phyloP scores from a whole-genome alignment of 257 asterid species.

The Solanum virginianum region DNA sequence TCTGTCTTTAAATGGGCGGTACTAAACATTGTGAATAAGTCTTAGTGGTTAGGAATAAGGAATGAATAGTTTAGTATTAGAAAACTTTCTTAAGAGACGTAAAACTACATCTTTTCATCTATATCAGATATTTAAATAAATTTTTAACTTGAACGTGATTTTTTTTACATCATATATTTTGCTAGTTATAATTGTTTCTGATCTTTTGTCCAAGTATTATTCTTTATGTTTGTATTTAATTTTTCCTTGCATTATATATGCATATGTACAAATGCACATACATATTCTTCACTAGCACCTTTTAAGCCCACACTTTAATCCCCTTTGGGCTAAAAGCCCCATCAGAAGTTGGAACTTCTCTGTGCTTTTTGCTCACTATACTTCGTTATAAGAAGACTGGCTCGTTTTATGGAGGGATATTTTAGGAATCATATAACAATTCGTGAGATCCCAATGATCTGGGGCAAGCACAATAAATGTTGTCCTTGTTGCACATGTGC shows the following conservation, averaged over 20 bases:
- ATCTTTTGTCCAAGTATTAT: neutral
- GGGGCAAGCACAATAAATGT: neutral
- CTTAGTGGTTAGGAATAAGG: neutral
- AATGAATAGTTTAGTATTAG: neutral
- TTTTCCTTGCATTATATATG: neutral
- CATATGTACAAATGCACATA: neutral
- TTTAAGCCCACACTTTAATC: neutral
- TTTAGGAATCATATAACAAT: neutral
- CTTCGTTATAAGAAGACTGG: neutral
- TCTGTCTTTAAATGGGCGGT: neutral
- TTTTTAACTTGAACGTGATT: neutral
- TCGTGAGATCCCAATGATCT: neutral
- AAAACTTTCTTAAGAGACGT: neutral
- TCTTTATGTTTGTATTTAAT: neutral
- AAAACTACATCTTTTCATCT: neutral
- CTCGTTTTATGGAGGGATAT: neutral
- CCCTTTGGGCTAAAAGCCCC: neutral
- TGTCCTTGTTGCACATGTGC: neutral
- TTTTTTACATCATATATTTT: neutral
- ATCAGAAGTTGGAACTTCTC: neutral
- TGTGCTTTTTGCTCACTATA: neutral
- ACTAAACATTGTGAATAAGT: neutral
- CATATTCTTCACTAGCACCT: neutral
- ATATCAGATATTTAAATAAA: neutral
- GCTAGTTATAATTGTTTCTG: neutral